Conservation (phyloP, 2,329 filamentous ascomycete species). For the Cordyceps cateniannulata region DNA sequence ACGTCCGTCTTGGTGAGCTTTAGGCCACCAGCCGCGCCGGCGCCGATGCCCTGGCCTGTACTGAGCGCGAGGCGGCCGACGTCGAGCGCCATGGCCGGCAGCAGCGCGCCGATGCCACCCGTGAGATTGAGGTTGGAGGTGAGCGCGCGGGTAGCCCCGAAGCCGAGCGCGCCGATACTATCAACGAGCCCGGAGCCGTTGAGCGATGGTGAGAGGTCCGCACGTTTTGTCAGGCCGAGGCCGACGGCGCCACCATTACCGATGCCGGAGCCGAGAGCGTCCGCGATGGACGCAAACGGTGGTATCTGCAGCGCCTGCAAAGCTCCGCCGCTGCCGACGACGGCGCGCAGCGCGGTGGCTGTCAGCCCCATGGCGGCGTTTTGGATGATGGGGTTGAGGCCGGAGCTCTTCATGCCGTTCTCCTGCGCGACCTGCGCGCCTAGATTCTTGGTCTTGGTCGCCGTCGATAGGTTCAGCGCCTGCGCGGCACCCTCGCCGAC, state of each 20-base stretch:
- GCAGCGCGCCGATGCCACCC: conserved; percentile 5
- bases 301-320: conserved; percentile 15
- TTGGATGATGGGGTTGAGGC: conserved; percentile 24
- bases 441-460: conserved; percentile 11
- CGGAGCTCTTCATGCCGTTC: conserved; percentile 23
- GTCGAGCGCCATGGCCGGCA: conserved; percentile 6
- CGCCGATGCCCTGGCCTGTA: conserved; percentile 11
- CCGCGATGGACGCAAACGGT: conserved; percentile 15
- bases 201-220: conserved; percentile 12
- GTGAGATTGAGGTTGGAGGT: conserved; percentile 19
- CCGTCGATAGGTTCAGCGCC: conserved; percentile 18
- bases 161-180: conserved; percentile 22
- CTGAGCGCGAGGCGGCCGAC: conserved; percentile 2
- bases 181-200: conserved; percentile 19
- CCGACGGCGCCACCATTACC: conserved; percentile 20
- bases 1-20: conserved; percentile 11
- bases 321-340: conserved; percentile 16
- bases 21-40: conserved; percentile 15
- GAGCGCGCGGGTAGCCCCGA: conserved; percentile 22
- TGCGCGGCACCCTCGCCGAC: conserved; percentile 20
- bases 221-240: conserved; percentile 17
- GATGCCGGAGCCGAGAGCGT: conserved; percentile 19
- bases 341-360: conserved; percentile 21
- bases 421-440: conserved; percentile 20
- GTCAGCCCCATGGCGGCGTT: conserved; percentile 24